Conservation (phyloP, 805 yeast genomes). For the Cyberlindnera japonica region DNA sequence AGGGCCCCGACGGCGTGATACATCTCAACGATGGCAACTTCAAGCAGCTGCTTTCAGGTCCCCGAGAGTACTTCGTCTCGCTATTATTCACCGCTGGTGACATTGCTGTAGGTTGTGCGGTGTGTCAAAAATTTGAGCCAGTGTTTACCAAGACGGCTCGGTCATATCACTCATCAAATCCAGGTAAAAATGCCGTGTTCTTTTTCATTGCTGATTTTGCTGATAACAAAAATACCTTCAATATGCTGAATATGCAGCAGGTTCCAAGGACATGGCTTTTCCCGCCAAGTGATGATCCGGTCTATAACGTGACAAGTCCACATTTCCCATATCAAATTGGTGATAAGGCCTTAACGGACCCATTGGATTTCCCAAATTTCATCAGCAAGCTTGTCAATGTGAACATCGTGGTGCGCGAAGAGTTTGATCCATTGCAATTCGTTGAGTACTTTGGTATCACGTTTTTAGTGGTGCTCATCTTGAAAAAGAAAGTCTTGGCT, state of each 20-base stretch:
- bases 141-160: constrained; percentile 39
- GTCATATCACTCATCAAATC: constrained; percentile 43
- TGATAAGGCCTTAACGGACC: constrained; percentile 32
- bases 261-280: constrained; percentile 69
- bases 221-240: constrained; percentile 39
- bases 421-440: constrained; percentile 42
- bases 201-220: constrained; percentile 50
- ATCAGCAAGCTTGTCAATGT: constrained; percentile 44
- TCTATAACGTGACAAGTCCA: constrained; percentile 28
- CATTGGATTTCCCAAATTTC: constrained; percentile 50
- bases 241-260: constrained; percentile 39
- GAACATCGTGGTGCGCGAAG: constrained; percentile 40
- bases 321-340: constrained; percentile 35
- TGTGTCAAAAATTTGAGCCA: constrained; percentile 44
- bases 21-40: constrained; percentile 36
- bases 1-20: constrained; percentile 35
- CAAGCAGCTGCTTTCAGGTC: constrained; percentile 38
- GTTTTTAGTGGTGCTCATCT: constrained; percentile 39
- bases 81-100: constrained; percentile 50
- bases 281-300: constrained; percentile 41
- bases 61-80: constrained; percentile 49
- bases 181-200: constrained; percentile 37
- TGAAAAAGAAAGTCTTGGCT: constrained; percentile 46
- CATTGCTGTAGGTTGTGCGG: constrained; percentile 39
- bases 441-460: constrained; percentile 42